A percentile compares a stretch with the other conserved stretches of the same genome.
Conservation (phyloP, 1,284 basidiomycete genomes). For the Leccinum fallax region DNA sequence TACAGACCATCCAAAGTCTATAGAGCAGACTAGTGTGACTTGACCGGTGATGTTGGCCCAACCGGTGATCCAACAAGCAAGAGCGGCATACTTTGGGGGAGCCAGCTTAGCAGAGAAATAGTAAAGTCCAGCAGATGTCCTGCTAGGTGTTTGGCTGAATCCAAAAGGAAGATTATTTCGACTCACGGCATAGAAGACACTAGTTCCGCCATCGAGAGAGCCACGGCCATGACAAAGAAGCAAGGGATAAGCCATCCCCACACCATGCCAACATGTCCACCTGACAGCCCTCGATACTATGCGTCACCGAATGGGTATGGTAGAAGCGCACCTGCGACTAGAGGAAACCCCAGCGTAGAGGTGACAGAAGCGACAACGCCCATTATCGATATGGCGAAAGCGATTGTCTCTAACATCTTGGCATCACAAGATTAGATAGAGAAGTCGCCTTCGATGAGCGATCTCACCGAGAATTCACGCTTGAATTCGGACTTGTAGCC, state of each 20-base stretch:
- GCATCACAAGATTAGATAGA: neutral
- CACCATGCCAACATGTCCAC: conserved; percentile 76
- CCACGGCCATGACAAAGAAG: conserved; percentile 67
- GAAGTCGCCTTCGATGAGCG: neutral
- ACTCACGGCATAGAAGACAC: conserved; percentile 76
- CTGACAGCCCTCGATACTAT: conserved; percentile 31
- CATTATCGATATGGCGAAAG: conserved; percentile 77
- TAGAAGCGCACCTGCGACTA: conserved; percentile 51
- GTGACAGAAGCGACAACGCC: conserved; percentile 70
- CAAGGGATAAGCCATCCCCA: conserved; percentile 79
- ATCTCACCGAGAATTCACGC: conserved; percentile 68
- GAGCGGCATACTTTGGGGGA: conserved; percentile 54
- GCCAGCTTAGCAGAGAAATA: conserved; percentile 76
- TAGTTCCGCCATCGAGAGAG: conserved; percentile 70
- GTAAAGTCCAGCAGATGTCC: conserved; percentile 71
- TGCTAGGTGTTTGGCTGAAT: conserved; percentile 23
- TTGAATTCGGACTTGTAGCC: conserved; percentile 79
- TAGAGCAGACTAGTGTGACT: conserved; percentile 68
- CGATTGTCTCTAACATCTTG: conserved; percentile 63
- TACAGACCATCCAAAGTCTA: conserved; percentile 67
- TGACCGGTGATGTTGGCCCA: conserved; percentile 66
- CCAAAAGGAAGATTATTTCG: neutral
- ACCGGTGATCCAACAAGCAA: conserved; percentile 75
- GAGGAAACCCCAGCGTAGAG: conserved; percentile 64
- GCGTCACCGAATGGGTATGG: neutral